A percentile compares a stretch with the other conserved stretches of the same genome.
Evolutionary conservation across 2,329 filamentous ascomycete genomes (phyloP).

Genomic region (Talaromyces funiculosus): DNA sequence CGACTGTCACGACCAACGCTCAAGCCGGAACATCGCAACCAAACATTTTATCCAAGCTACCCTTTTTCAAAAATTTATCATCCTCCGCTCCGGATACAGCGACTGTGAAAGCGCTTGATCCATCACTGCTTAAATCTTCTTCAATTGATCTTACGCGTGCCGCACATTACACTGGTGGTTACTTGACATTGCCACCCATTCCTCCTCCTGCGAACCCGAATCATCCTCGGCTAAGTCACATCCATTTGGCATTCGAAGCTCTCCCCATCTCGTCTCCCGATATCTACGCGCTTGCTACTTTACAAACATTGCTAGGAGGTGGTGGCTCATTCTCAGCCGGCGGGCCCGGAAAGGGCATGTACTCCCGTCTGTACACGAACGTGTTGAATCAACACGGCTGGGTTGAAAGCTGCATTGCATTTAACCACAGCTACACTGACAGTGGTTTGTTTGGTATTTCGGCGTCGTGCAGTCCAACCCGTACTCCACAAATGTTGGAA

Average conservation of each 20-base stretch:
- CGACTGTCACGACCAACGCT: slow-evolving; percentile 30
- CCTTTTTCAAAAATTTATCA: slow-evolving; percentile 84
- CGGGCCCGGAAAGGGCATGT: slow-evolving; percentile 98
- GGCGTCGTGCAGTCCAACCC: slow-evolving; percentile 72
- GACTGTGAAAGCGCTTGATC: slow-evolving; percentile 51
- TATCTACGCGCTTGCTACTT: slow-evolving; percentile 91
- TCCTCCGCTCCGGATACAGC: slow-evolving; percentile 60
- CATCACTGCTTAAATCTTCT: slow-evolving; percentile 39
- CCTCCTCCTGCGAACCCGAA: slow-evolving; percentile 72
- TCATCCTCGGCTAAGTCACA: slow-evolving; percentile 77
- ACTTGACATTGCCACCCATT: slow-evolving; percentile 75
- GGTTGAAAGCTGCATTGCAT: slow-evolving; percentile 92
- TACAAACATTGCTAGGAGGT: slow-evolving; percentile 92
- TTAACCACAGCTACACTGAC: slow-evolving; percentile 97
- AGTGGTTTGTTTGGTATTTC: slow-evolving; percentile 93
- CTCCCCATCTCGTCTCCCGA: slow-evolving; percentile 84
- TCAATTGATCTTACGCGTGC: slow-evolving; percentile 56
- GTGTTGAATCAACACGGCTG: slow-evolving; percentile 96
- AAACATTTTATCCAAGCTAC: slow-evolving; percentile 72
- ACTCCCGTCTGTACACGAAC: slow-evolving; percentile 94
- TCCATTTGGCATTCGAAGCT: slow-evolving; percentile 93
- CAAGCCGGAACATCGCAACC: slow-evolving; percentile 45
- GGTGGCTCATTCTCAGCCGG: slow-evolving; percentile 96
- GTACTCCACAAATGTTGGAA: slow-evolving; percentile 79
- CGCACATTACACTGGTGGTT: slow-evolving; percentile 88